Base-by-base conservation (phyloP, 2,329 filamentous ascomycete species). In the Fusarium sp. region DNA sequence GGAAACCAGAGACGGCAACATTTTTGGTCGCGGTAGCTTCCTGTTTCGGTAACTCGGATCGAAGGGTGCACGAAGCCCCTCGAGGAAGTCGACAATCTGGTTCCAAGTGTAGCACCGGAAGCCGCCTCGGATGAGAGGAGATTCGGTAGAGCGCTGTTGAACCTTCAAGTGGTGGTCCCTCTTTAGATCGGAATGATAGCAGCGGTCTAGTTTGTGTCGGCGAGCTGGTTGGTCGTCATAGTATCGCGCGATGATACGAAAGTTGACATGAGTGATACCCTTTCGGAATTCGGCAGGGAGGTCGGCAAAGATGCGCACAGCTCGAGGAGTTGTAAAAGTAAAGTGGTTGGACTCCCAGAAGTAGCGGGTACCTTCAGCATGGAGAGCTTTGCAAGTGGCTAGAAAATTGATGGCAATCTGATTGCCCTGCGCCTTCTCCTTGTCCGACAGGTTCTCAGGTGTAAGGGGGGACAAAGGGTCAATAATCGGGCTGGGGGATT, bases 101-200 rank as follows among this genome's bases (percentile, higher is more conserved):
- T 80, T 80, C 85, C 85, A 87, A 4, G 83, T 80, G 73, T 87
- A 88, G 69, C 82, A 84, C 46, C 84, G 82, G 63, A 87, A 86
- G 18, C 85, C 85, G 23, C 81, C 80, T n/a, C 83, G 81, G 31
- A 83, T 79, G 28, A 85, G 77, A 15, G 78, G 82, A 3, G 80
- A 78, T 53, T 85, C 84, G 40, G 79, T 82, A 20, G 80, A 77
- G 3, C 84, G 80, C 33, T 76, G 77, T 28, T 81, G 76, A 6
- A 85, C 79, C 41, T 77, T 79, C 36, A 87, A 77, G 11, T 72
- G 73, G 18, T 83, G 76, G 8, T 81, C 76, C 53, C 78, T 82
- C 61, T 78, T 82, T 41, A 85, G 67, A 41, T 80, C 78, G 3
- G 76, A 74, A 63, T 86, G 83, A 65, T 86, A 83, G 10, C 75